Conservation (phyloP, 2,329 filamentous ascomycete genomes). For the Ascochyta fabae region DNA sequence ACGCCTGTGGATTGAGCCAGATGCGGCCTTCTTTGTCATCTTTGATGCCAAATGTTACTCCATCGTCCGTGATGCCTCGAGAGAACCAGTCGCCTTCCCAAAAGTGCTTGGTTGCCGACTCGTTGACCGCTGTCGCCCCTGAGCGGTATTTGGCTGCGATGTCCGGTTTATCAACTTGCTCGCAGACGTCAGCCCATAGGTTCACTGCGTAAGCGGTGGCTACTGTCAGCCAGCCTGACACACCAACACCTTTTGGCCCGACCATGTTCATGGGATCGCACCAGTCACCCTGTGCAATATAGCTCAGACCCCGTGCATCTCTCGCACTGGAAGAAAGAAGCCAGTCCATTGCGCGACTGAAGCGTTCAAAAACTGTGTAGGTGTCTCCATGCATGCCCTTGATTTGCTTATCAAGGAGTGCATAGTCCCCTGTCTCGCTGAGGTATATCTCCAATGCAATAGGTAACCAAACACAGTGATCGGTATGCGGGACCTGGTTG, state of each 20-base stretch:
- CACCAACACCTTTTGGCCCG: conserved; percentile 63
- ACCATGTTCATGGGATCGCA: conserved; percentile 69
- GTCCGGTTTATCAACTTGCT: conserved; percentile 51
- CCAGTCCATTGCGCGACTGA: conserved; percentile 65
- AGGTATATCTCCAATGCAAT: conserved; percentile 63
- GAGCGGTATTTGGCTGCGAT: conserved; percentile 55
- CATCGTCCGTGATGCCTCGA: conserved; percentile 64
- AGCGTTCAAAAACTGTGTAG: conserved; percentile 61
- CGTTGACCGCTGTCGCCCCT: conserved; percentile 57
- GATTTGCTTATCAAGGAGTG: conserved; percentile 55
- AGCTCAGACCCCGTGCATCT: conserved; percentile 62
- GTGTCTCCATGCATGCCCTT: conserved; percentile 53
- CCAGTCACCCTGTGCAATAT: conserved; percentile 66
- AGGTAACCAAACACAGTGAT: conserved; percentile 66
- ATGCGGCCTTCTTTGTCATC: conserved; percentile 61
- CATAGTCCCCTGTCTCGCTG: conserved; percentile 62
- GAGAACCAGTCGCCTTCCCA: conserved; percentile 66
- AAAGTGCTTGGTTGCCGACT: conserved; percentile 58
- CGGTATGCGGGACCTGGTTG: conserved; percentile 66
- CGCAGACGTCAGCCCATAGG: conserved; percentile 62
- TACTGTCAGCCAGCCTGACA: conserved; percentile 65
- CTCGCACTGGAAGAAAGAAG: conserved; percentile 54
- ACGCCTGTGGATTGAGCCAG: conserved; percentile 65
- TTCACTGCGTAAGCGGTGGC: conserved; percentile 62
- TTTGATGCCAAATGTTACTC: conserved; percentile 59